Conservation (phyloP, 331 rosid species). For the Acacia pycnantha region DNA sequence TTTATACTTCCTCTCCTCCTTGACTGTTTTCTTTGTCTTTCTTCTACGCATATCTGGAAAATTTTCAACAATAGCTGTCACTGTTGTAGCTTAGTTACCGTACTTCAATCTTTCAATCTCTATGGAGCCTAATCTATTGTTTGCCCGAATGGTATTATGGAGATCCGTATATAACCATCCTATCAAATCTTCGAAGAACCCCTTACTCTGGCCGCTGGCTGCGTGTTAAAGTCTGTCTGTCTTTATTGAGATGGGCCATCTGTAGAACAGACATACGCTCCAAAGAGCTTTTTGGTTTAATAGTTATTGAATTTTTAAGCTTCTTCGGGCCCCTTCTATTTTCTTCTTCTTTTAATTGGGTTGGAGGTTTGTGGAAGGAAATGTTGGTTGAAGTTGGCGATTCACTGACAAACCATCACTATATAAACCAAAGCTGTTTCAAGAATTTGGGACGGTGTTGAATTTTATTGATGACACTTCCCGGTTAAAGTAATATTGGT, state of each 20-base stretch:
- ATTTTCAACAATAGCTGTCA: not conserved
- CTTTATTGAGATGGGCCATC: not conserved
- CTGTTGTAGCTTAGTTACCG: not conserved
- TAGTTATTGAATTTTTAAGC: not conserved
- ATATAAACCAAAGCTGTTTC: not conserved
- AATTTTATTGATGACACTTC: constrained; percentile 1
- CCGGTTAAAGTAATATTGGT: not conserved
- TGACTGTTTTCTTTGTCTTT: not conserved
- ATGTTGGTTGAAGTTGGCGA: not conserved
- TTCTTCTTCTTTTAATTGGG: not conserved
- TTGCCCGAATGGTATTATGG: not conserved
- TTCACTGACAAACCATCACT: not conserved
- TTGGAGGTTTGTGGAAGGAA: not conserved
- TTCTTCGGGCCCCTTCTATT: not conserved
- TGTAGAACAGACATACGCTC: not conserved
- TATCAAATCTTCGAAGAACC: not conserved
- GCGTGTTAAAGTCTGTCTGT: not conserved
- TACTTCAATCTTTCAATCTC: not conserved
- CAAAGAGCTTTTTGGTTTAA: not conserved
- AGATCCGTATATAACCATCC: not conserved
- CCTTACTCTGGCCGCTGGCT: not conserved
- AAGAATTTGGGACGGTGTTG: constrained; percentile 2
- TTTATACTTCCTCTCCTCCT: too few species aligned
- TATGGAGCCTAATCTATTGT: not conserved
- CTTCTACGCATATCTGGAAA: not conserved